These are phyloP conservation scores for Platanthera zijinensis DNA, from an alignment of 106 monocot genomes.

Conservation along the genomic window DNA sequence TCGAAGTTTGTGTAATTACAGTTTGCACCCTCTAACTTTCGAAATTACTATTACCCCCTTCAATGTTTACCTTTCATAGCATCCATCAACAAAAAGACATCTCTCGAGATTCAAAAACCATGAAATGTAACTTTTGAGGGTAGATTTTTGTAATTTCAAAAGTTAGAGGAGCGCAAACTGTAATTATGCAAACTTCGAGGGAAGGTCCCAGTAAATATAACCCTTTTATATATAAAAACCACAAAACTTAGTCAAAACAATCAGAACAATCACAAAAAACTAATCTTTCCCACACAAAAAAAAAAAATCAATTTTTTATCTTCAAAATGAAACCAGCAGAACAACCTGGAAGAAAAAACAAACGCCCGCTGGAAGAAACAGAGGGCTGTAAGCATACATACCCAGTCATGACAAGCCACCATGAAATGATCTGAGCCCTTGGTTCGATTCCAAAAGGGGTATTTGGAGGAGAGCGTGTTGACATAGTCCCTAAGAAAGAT, in stretches of 20 bases:
- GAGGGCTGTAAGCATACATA: constrained; percentile 4
- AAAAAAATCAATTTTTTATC: neutral
- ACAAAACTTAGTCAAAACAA: neutral
- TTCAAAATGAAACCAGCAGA: neutral
- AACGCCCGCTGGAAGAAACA: neutral
- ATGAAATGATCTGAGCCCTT: constrained; percentile 75
- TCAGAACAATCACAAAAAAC: neutral
- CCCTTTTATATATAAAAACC: no score
- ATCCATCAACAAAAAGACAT: no score
- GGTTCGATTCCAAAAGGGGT: constrained; percentile 77
- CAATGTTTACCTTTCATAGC: no score
- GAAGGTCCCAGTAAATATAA: no score
- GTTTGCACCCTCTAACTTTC: no score
- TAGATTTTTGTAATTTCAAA: no score
- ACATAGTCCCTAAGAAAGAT: constrained; percentile 51
- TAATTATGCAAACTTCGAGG: no score
- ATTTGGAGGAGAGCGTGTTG: constrained; percentile 38
- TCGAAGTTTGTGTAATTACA: no score
- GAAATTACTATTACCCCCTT: no score
- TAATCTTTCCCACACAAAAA: neutral
- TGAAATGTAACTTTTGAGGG: no score
- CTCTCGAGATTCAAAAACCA: no score
- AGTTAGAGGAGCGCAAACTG: no score
- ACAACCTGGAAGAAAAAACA: neutral
- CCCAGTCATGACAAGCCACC: constrained; percentile 86